A percentile compares a stretch with the other conserved stretches of the same genome.
phyloP scores from a whole-genome alignment of 768 basidiomycete species.

The Russula emetica region DNA sequence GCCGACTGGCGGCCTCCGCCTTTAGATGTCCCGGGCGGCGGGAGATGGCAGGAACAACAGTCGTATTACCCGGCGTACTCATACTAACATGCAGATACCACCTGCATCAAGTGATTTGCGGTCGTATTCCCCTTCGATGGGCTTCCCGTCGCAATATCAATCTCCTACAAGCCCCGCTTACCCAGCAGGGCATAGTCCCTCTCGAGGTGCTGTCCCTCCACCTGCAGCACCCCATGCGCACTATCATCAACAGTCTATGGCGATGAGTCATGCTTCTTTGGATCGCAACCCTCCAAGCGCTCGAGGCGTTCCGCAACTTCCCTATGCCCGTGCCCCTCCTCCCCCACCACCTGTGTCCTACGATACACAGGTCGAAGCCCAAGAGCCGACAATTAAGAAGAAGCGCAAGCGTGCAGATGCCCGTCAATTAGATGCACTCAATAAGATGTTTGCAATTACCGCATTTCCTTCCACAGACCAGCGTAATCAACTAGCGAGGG shows the following conservation, averaged over 20 bases:
- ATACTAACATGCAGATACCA: constrained; percentile 14
- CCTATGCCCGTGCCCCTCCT: constrained; percentile 46
- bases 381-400: constrained; percentile 75
- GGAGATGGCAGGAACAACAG: background rate
- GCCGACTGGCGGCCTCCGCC: constrained; percentile 15
- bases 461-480: constrained; percentile 88
- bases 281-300: constrained; percentile 30
- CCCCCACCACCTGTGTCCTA: constrained; percentile 25
- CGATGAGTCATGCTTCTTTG: constrained; percentile 36
- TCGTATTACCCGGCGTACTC: constrained; percentile 8
- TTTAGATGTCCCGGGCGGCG: constrained; percentile 15
- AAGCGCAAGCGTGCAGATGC: constrained; percentile 84
- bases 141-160: constrained; percentile 12
- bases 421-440: constrained; percentile 72
- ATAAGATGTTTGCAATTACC: constrained; percentile 73
- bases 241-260: constrained; percentile 27
- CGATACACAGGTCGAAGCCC: constrained; percentile 32
- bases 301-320: constrained; percentile 39
- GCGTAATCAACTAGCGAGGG: constrained; percentile 67
- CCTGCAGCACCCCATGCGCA: constrained; percentile 22
- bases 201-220: constrained; percentile 26
- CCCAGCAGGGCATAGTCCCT: constrained; percentile 17
- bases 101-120: constrained; percentile 15
- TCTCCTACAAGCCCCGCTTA: constrained; percentile 2
- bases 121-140: constrained; percentile 15